These are phyloP conservation scores for Rhizopus microsporus DNA, from an alignment of 371 early-diverging fungal genomes.

Conservation along the genomic window DNA sequence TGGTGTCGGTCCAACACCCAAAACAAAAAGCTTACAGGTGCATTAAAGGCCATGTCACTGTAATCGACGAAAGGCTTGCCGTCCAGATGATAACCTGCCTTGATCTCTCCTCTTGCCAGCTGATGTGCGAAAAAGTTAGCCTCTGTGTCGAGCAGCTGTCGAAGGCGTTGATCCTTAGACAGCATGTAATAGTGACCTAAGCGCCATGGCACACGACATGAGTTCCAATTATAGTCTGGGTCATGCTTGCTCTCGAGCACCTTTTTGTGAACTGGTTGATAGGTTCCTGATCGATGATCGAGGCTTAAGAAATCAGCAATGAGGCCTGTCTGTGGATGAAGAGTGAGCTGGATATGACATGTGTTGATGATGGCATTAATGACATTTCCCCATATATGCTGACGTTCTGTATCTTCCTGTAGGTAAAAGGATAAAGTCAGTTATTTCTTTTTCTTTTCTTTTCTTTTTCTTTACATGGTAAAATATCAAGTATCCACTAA, in stretches of 20 bases:
- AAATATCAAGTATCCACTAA: slow-evolving; percentile 59
- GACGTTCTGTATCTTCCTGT: slow-evolving; percentile 55
- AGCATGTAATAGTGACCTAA: slow-evolving; percentile 61
- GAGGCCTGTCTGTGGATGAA: slow-evolving; percentile 60
- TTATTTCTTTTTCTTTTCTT: not conserved
- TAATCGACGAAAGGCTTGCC: slow-evolving; percentile 56
- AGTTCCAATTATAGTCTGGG: slow-evolving; percentile 56
- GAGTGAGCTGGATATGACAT: slow-evolving; percentile 37
- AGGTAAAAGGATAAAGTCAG: not conserved
- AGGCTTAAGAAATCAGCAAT: slow-evolving; percentile 63
- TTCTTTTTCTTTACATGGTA: slow-evolving; percentile 34
- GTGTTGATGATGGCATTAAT: slow-evolving; percentile 51
- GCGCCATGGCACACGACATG: slow-evolving; percentile 65
- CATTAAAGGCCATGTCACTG: slow-evolving; percentile 63
- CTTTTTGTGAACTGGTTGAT: slow-evolving; percentile 35
- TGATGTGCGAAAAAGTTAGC: slow-evolving; percentile 61
- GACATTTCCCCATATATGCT: slow-evolving; percentile 54
- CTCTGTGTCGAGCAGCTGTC: slow-evolving; percentile 51
- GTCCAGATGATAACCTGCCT: slow-evolving; percentile 60
- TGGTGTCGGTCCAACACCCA: slow-evolving; percentile 57
- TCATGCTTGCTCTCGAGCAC: slow-evolving; percentile 57
- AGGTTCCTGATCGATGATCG: slow-evolving; percentile 30
- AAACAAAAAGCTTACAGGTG: slow-evolving; percentile 60
- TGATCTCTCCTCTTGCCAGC: slow-evolving; percentile 36
- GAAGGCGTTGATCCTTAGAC: slow-evolving; percentile 54